These are phyloP conservation scores for Colletotrichum kahawae DNA, from an alignment of 2,329 filamentous ascomycete species.

Conservation along the genomic window DNA sequence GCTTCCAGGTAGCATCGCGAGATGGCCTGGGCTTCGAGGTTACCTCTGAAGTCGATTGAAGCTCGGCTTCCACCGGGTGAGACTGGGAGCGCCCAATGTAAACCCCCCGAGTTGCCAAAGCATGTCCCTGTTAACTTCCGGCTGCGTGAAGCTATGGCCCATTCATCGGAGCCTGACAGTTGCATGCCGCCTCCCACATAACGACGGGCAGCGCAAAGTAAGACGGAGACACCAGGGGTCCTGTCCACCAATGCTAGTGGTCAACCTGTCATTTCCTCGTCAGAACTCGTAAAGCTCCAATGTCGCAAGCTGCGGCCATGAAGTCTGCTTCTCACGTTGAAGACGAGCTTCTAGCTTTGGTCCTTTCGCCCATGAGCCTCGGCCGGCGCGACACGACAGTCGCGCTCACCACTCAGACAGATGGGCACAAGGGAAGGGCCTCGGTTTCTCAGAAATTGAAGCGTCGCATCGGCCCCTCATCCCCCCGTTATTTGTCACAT, in stretches of 20 bases:
- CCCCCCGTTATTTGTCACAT: neutral
- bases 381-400: neutral
- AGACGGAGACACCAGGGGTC: neutral
- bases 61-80: slow-evolving; percentile 4
- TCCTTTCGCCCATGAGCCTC: neutral
- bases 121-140: neutral
- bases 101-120: neutral
- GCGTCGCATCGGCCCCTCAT: neutral
- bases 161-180: neutral
- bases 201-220: neutral
- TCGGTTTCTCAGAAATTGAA: neutral
- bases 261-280: neutral
- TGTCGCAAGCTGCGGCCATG: neutral
- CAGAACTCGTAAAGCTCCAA: neutral
- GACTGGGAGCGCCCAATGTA: neutral
- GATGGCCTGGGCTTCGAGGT: neutral
- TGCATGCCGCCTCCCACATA: neutral
- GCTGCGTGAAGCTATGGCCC: slow-evolving; percentile 18
- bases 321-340: neutral
- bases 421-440: neutral
- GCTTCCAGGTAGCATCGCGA: neutral
- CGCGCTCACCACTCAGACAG: neutral
- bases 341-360: neutral
- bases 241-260: neutral
- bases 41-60: neutral